A percentile compares a stretch with the other conserved stretches of the same genome.
Evolutionary conservation across 257 asterid genomes (phyloP).

Genomic region (Striga asiatica): DNA sequence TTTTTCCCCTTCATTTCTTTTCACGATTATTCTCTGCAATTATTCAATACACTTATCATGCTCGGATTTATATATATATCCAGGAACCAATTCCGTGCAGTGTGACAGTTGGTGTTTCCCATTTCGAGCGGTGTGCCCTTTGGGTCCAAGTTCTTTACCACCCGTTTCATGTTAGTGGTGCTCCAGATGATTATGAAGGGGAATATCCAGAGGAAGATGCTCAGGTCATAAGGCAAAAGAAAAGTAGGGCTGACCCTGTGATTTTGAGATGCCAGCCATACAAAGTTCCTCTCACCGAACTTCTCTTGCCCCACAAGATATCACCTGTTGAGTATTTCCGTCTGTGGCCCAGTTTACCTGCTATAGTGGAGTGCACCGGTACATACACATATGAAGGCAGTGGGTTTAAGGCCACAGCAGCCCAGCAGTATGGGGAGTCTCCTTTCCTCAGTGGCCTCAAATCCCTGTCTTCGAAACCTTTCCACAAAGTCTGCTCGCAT

Average conservation of each 20-base stretch:
- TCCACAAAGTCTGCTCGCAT: slow-evolving; percentile 89
- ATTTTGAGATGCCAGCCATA: slow-evolving; percentile 88
- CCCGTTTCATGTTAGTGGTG: slow-evolving; percentile 62
- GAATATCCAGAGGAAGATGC: slow-evolving; percentile 59
- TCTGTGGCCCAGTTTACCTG: slow-evolving; percentile 89
- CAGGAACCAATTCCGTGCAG: slow-evolving; percentile 81
- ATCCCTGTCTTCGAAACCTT: slow-evolving; percentile 72
- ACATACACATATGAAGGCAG: slow-evolving; percentile 85
- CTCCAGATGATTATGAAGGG: slow-evolving; percentile 55
- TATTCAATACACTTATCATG: neutral
- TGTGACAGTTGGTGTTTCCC: slow-evolving; percentile 82
- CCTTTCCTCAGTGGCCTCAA: slow-evolving; percentile 83
- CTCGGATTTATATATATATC: slow-evolving; percentile 15
- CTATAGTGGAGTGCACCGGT: slow-evolving; percentile 78
- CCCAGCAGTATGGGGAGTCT: slow-evolving; percentile 91
- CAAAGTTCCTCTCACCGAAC: slow-evolving; percentile 87
- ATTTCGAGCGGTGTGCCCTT: slow-evolving; percentile 69
- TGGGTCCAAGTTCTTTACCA: slow-evolving; percentile 90
- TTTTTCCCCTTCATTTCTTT: neutral
- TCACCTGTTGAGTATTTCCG: slow-evolving; percentile 96
- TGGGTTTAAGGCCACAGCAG: slow-evolving; percentile 91
- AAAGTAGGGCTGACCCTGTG: slow-evolving; percentile 56
- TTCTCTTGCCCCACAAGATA: slow-evolving; percentile 87
- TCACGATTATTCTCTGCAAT: no score
- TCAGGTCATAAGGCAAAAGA: slow-evolving; percentile 48